Evolutionary conservation across 805 yeast species (phyloP).

Genomic region (Saccharomycopsis amapae): DNA sequence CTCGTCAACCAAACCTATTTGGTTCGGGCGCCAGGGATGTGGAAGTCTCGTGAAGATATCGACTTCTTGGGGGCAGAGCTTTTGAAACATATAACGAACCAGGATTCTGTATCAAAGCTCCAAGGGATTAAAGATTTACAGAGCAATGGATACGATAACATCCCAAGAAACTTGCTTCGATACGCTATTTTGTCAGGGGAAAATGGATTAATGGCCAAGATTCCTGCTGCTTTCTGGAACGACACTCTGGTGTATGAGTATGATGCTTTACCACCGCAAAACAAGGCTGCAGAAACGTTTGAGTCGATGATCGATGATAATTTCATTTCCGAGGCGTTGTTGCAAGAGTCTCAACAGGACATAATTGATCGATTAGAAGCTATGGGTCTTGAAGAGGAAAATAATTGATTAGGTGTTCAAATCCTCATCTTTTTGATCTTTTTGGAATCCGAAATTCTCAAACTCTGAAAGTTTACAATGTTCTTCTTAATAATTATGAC

Average conservation of each 20-base stretch:
- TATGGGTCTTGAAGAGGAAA: too few relatives aligned
- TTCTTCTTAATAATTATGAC: too few relatives aligned
- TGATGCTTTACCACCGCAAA: constrained; percentile 63
- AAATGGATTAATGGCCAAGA: constrained; percentile 58
- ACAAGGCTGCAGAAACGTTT: constrained; percentile 6
- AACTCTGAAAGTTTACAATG: too few relatives aligned
- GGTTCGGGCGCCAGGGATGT: constrained; percentile 45
- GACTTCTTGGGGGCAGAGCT: constrained; percentile 43
- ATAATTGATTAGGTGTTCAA: too few relatives aligned
- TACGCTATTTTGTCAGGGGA: constrained; percentile 68
- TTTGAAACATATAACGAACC: background rate
- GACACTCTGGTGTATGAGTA: constrained; percentile 57
- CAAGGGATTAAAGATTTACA: background rate
- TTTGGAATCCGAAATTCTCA: too few relatives aligned
- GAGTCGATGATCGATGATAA: constrained; percentile 13
- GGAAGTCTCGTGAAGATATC: constrained; percentile 44
- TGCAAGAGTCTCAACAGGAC: background rate
- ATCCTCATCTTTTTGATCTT: too few relatives aligned
- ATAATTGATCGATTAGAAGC: too few relatives aligned
- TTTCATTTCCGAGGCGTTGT: constrained; percentile 5
- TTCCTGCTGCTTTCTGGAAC: constrained; percentile 58
- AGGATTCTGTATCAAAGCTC: background rate
- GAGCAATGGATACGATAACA: constrained; percentile 21
- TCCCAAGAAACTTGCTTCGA: constrained; percentile 58
- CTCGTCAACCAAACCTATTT: constrained; percentile 52